A percentile compares a stretch with the other conserved stretches of the same genome.
Evolutionary conservation across 129 eudicot species (phyloP).

Genomic region (Arctium lappa): DNA sequence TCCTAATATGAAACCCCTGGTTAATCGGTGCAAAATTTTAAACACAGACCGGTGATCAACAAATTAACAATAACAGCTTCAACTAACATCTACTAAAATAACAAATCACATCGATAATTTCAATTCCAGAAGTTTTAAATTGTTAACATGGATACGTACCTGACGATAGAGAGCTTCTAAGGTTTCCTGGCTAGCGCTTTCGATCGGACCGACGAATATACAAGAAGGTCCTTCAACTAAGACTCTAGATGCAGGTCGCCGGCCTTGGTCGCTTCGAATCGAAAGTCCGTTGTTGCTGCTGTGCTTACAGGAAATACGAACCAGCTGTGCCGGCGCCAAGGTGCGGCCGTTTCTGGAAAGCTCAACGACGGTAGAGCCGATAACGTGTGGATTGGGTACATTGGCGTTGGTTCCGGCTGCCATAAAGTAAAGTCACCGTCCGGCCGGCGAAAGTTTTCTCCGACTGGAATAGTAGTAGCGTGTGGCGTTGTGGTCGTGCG

Average conservation of each 20-base stretch:
- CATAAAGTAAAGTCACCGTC: conserved; percentile 30
- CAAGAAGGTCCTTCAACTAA: conserved; percentile 78
- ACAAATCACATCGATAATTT: neutral
- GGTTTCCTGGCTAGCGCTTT: conserved; percentile 77
- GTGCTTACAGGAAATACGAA: conserved; percentile 44
- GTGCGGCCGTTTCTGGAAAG: conserved; percentile 43
- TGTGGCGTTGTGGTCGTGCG: conserved; percentile 16
- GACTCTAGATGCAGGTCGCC: conserved; percentile 12
- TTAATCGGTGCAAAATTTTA: neutral
- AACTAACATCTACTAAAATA: neutral
- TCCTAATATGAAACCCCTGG: neutral
- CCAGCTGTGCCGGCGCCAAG: conserved; percentile 40
- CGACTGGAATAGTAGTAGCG: conserved; percentile 1
- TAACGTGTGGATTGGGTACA: conserved; percentile 33
- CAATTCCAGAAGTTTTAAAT: neutral
- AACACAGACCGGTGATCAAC: neutral
- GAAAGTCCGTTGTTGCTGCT: conserved; percentile 34
- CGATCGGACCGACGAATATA: conserved; percentile 78
- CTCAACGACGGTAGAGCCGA: conserved; percentile 48
- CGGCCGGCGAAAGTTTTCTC: conserved; percentile 9
- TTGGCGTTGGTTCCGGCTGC: conserved; percentile 50
- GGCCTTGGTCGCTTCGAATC: conserved; percentile 22
- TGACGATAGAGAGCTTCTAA: conserved; percentile 97
- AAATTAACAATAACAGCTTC: neutral
- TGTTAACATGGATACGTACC: conserved; percentile 25